Conservation (phyloP, 2,329 filamentous ascomycete species). For the Zymoseptoria passerinii region DNA sequence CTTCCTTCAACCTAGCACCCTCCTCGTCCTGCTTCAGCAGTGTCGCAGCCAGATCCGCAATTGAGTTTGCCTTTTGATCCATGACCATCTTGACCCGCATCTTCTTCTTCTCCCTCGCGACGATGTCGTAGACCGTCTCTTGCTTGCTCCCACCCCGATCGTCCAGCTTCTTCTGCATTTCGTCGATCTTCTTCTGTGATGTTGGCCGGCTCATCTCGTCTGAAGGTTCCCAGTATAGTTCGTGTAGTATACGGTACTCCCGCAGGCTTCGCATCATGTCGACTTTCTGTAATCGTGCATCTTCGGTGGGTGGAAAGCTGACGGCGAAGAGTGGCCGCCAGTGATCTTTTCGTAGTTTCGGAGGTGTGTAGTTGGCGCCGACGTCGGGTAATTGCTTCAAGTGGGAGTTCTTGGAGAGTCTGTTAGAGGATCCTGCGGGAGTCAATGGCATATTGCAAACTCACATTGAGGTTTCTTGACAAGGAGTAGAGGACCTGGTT, state of each 20-base stretch:
- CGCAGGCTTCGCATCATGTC: constrained; percentile 50
- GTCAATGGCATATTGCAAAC: constrained; percentile 9
- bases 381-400: constrained; percentile 53
- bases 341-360: constrained; percentile 51
- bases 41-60: constrained; percentile 53
- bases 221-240: constrained; percentile 42
- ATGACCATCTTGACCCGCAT: constrained; percentile 49
- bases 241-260: constrained; percentile 52
- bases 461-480: constrained; percentile 47
- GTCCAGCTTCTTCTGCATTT: constrained; percentile 34
- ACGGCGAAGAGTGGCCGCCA: constrained; percentile 54
- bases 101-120: constrained; percentile 33
- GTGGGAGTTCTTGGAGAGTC: constrained; percentile 28
- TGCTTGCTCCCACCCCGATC: constrained; percentile 25
- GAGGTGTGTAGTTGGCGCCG: constrained; percentile 55
- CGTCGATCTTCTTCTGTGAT: constrained; percentile 33
- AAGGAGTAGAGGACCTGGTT: constrained; percentile 59
- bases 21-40: constrained; percentile 41
- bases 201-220: constrained; percentile 29
- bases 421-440: background rate
- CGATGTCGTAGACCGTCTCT: constrained; percentile 25
- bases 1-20: constrained; percentile 21
- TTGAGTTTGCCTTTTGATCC: constrained; percentile 56
- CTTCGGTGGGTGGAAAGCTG: constrained; percentile 42
- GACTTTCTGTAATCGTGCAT: constrained; percentile 37